These are phyloP conservation scores for Pilaira anomala DNA, from an alignment of 192 early-diverging fungal species.

Conservation along the genomic window DNA sequence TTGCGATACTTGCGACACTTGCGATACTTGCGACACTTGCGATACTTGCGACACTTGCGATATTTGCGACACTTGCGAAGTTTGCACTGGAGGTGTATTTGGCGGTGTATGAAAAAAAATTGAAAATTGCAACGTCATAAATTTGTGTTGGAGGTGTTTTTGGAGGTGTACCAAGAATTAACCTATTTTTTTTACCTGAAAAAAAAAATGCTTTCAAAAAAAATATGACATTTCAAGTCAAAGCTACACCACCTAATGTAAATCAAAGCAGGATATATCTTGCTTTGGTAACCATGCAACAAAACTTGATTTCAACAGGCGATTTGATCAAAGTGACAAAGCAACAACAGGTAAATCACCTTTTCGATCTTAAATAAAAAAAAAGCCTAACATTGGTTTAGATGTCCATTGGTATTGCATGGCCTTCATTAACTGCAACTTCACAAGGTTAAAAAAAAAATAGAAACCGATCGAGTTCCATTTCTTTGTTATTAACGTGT, in stretches of 20 bases:
- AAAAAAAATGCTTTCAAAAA: not conserved
- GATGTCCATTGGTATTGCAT: slow-evolving; percentile 47
- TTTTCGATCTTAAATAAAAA: not conserved
- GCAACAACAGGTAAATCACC: not conserved
- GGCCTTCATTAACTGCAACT: slow-evolving; percentile 51
- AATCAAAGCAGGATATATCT: slow-evolving; percentile 12
- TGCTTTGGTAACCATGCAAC: slow-evolving; percentile 10
- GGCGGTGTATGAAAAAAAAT: no score
- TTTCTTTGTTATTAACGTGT: not conserved
- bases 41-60: no score
- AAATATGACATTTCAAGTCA: slow-evolving; percentile 18
- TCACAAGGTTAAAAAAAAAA: slow-evolving; percentile 34
- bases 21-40: no score
- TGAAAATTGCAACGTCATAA: no score
- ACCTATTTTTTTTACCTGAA: no score
- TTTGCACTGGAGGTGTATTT: no score
- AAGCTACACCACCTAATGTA: slow-evolving; percentile 5
- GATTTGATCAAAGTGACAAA: slow-evolving; percentile 15
- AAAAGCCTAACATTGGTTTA: slow-evolving; percentile 3
- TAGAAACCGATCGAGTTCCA: not conserved
- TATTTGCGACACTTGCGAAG: no score
- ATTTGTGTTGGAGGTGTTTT: no score
- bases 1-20: no score
- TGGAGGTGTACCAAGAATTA: no score
- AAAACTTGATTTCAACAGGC: slow-evolving; percentile 12